Conservation (phyloP, 2,329 filamentous ascomycete genomes). For the Fusarium staphyleae region DNA sequence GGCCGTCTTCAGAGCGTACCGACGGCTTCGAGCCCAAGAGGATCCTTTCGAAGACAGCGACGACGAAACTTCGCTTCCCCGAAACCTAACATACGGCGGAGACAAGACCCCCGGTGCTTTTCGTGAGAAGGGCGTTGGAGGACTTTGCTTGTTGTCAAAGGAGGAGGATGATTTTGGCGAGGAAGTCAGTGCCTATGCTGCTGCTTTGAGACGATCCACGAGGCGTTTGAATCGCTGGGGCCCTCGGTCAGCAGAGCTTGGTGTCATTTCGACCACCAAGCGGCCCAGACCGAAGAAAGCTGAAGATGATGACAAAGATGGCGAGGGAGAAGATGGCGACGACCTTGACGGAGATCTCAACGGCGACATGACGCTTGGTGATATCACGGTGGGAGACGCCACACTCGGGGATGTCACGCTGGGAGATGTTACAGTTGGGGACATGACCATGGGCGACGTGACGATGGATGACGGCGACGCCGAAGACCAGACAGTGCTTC, state of each 20-base stretch:
- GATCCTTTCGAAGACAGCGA: slow-evolving; percentile 70
- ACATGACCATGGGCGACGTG: slow-evolving; percentile 51
- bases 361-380: slow-evolving; percentile 14
- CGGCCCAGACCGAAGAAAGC: slow-evolving; percentile 43
- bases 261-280: slow-evolving; percentile 58
- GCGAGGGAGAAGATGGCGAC: slow-evolving; percentile 43
- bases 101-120: slow-evolving; percentile 51
- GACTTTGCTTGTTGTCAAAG: slow-evolving; percentile 64
- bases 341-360: slow-evolving; percentile 40
- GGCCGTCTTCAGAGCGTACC: slow-evolving; percentile 70
- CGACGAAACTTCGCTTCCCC: slow-evolving; percentile 56
- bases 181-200: slow-evolving; percentile 70
- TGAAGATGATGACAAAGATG: slow-evolving; percentile 37
- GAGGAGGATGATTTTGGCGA: slow-evolving; percentile 81
- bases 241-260: slow-evolving; percentile 52
- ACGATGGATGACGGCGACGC: slow-evolving; percentile 62
- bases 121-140: slow-evolving; percentile 66
- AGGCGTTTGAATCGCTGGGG: slow-evolving; percentile 76
- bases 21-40: slow-evolving; percentile 63
- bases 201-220: slow-evolving; percentile 67
- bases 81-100: slow-evolving; percentile 42
- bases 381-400: slow-evolving; percentile 45
- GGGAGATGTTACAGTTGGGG: slow-evolving; percentile 43
- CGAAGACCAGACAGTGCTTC: slow-evolving; percentile 52
- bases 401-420: slow-evolving; percentile 60